phyloP scores from a whole-genome alignment of 1,284 basidiomycete genomes.

The Sanghuangporus sanghuang region DNA sequence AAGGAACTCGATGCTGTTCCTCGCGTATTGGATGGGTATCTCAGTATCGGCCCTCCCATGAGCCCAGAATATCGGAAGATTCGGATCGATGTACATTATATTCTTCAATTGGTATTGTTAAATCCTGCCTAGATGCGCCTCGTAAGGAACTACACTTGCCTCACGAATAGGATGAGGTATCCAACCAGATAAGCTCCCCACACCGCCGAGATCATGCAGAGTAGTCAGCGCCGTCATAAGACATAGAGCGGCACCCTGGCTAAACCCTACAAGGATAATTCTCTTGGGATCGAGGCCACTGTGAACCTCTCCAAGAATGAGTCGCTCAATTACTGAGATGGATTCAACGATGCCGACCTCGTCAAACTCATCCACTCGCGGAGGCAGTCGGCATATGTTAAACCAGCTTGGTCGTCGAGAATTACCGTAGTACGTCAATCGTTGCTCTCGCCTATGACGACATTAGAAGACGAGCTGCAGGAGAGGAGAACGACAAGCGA shows the following conservation, averaged over 20 bases:
- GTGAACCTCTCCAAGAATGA: conserved; percentile 37
- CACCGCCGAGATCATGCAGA: conserved; percentile 38
- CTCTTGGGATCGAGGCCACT: conserved; percentile 31
- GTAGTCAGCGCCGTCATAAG: conserved; percentile 37
- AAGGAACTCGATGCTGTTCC: conserved; percentile 32
- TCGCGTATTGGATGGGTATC: conserved; percentile 32
- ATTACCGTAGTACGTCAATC: conserved; percentile 31
- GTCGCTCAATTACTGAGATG: conserved; percentile 31
- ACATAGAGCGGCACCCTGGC: conserved; percentile 38
- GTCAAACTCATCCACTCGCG: conserved; percentile 34
- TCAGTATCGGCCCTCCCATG: conserved; percentile 35
- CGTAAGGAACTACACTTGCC: conserved; percentile 23
- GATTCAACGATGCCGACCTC: conserved; percentile 33
- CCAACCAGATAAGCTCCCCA: conserved; percentile 41
- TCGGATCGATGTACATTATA: conserved; percentile 31
- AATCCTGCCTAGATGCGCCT: neutral
- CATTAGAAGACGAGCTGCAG: neutral
- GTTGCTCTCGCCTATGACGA: conserved; percentile 20
- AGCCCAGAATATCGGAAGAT: conserved; percentile 37
- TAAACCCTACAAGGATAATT: conserved; percentile 40
- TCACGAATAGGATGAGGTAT: conserved; percentile 32
- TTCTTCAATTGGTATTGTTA: conserved; percentile 19
- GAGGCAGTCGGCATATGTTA: conserved; percentile 36
- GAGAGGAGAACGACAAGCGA: neutral
- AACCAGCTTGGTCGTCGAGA: conserved; percentile 40